Conservation (phyloP, 2,329 filamentous ascomycete genomes). For the Hypoxylon sp. region DNA sequence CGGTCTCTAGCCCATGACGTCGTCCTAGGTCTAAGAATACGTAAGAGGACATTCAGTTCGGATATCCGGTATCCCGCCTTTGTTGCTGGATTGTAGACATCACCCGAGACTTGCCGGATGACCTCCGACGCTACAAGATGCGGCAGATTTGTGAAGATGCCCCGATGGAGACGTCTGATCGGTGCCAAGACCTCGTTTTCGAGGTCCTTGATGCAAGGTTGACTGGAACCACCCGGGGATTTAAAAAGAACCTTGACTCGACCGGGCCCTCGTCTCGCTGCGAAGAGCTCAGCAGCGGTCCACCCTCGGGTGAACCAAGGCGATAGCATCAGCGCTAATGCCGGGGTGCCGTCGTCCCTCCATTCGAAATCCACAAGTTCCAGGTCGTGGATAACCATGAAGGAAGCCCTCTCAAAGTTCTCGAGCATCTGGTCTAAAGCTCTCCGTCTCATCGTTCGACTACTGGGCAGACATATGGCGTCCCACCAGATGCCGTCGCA, state of each 20-base stretch:
- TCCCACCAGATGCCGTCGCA: conserved; percentile 54
- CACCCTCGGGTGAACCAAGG: conserved; percentile 36
- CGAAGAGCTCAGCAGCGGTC: conserved; percentile 30
- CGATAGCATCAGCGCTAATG: conserved; percentile 26
- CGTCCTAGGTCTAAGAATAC: no score
- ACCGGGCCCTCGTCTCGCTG: conserved; percentile 6
- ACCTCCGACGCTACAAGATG: no score
- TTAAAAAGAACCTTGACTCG: conserved; percentile 28
- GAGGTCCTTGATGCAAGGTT: conserved; percentile 24
- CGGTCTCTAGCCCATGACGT: no score
- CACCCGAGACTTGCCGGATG: no score
- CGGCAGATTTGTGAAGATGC: no score
- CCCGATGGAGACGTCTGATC: no score
- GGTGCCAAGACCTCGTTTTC: conserved; percentile 11
- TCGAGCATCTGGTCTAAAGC: conserved; percentile 36
- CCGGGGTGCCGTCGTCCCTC: conserved; percentile 19
- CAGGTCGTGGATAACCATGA: conserved; percentile 36
- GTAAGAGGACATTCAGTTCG: no score
- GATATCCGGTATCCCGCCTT: no score
- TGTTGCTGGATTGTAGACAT: no score
- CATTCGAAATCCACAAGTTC: conserved; percentile 25
- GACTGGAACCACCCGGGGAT: not conserved
- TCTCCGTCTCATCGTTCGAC: conserved; percentile 27
- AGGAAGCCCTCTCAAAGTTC: conserved; percentile 26
- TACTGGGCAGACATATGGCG: conserved; percentile 48